phyloP scores from a whole-genome alignment of 345 rosid species.

The Firmiana major region DNA sequence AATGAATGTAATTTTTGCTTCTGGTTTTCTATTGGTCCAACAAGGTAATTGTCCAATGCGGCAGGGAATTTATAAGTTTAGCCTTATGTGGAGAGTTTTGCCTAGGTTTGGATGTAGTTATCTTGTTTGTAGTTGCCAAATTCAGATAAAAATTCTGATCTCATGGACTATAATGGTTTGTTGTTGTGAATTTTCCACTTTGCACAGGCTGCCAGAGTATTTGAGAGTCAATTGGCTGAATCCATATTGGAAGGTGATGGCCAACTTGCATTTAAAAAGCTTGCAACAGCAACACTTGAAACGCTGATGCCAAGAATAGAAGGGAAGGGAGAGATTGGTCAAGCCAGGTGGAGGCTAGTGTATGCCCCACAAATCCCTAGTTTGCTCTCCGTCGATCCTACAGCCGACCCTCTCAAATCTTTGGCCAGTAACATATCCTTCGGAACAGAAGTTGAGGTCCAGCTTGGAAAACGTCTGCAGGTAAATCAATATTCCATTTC shows the following conservation, averaged over 20 bases:
- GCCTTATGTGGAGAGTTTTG: neutral
- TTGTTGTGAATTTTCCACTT: conserved; percentile 2
- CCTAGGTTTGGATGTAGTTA: neutral
- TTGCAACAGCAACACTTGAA: conserved; percentile 93
- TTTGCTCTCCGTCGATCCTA: conserved; percentile 94
- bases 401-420: conserved; percentile 86
- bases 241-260: conserved; percentile 97
- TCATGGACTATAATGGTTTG: conserved; percentile 12
- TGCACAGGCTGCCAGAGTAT: conserved; percentile 83
- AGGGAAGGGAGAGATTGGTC: conserved; percentile 96
- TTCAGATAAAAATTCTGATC: neutral
- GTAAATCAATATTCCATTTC: conserved; percentile 26
- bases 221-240: conserved; percentile 94
- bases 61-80: neutral
- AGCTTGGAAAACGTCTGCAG: conserved; percentile 96
- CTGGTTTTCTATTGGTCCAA: neutral
- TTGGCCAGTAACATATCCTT: conserved; percentile 81
- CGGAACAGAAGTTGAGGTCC: conserved; percentile 94
- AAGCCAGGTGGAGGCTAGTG: conserved; percentile 96
- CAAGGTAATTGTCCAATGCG: neutral
- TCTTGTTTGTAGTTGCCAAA: conserved; percentile 12
- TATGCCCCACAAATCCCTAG: conserved; percentile 99
- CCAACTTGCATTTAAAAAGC: conserved; percentile 94
- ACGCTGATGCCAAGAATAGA: conserved; percentile 92
- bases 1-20: neutral